Evolutionary conservation across 768 basidiomycete species (phyloP).

Genomic region (Tylopilus vinaceipallidus): DNA sequence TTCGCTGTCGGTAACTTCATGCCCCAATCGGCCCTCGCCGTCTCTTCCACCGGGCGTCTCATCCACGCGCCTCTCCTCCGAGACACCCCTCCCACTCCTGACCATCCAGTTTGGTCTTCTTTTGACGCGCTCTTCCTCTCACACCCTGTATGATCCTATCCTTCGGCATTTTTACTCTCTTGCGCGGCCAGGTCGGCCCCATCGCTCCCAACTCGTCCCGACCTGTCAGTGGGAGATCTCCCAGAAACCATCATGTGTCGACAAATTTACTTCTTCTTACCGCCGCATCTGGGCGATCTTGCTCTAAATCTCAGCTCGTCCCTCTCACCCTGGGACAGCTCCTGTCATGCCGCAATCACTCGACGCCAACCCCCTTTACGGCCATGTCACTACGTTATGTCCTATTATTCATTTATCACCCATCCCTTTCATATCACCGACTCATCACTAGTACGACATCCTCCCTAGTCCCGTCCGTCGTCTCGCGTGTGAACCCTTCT

Average conservation of each 20-base stretch:
- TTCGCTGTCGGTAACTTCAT: slow-evolving; percentile 29
- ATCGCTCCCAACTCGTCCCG: slow-evolving; percentile 1
- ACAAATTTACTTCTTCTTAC: slow-evolving; percentile 10
- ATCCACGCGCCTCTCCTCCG: background rate
- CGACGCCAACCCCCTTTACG: slow-evolving; percentile 13
- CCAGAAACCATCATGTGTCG: slow-evolving; percentile 15
- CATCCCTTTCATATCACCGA: slow-evolving; percentile 14
- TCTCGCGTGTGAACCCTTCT: slow-evolving; percentile 18
- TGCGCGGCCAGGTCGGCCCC: slow-evolving; percentile 21
- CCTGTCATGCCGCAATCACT: slow-evolving; percentile 19
- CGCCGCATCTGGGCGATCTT: slow-evolving; percentile 18
- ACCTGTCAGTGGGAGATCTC: slow-evolving; percentile 21
- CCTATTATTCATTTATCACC: slow-evolving; percentile 15
- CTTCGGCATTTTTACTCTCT: slow-evolving; percentile 7
- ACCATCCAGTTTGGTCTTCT: background rate
- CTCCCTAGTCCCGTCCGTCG: slow-evolving; percentile 1
- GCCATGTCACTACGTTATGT: slow-evolving; percentile 14
- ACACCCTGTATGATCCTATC: slow-evolving; percentile 5
- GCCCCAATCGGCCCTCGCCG: slow-evolving; percentile 15
- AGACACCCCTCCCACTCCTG: background rate
- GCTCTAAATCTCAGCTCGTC: slow-evolving; percentile 13
- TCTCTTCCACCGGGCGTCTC: slow-evolving; percentile 5
- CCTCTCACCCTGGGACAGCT: slow-evolving; percentile 23
- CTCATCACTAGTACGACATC: background rate
- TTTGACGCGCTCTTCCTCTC: slow-evolving; percentile 15